phyloP scores from a whole-genome alignment of 306 rosid species.

The Trifolium repens region DNA sequence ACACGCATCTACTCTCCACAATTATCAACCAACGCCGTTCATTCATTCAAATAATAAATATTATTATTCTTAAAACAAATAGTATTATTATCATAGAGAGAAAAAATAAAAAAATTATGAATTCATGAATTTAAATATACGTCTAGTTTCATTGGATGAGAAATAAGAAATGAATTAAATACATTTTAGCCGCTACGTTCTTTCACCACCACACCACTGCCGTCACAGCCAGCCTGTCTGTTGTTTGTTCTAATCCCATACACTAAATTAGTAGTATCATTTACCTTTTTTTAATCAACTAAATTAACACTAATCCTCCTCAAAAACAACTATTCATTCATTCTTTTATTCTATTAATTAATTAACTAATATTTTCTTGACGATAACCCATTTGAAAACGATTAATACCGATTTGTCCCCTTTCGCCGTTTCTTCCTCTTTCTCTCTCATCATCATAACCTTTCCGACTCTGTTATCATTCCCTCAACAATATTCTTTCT shows the following conservation, averaged over 20 bases:
- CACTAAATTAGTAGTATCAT: background rate
- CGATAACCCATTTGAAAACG: conserved; percentile 22
- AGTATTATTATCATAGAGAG: background rate
- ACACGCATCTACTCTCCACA: background rate
- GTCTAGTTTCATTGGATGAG: conserved; percentile 15
- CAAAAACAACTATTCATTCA: conserved; percentile 11
- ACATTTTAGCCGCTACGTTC: conserved; percentile 25
- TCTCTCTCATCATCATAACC: conserved; percentile 32
- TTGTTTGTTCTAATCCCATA: conserved; percentile 11
- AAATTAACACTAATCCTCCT: conserved; percentile 16
- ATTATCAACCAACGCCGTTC: background rate
- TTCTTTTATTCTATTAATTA: background rate
- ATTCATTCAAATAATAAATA: background rate
- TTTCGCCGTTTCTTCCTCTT: conserved; percentile 61
- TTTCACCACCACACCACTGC: conserved; percentile 30
- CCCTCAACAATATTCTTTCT: conserved; percentile 51
- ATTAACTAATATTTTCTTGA: conserved; percentile 16
- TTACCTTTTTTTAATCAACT: background rate
- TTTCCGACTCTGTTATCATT: conserved; percentile 38
- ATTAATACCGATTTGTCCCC: conserved; percentile 53
- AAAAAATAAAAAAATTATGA: background rate
- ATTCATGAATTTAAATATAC: background rate
- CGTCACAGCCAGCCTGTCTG: conserved; percentile 45
- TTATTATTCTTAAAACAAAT: background rate
- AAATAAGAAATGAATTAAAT: conserved; percentile 16